phyloP scores from a whole-genome alignment of 768 basidiomycete genomes.

The Tylopilus felleus region DNA sequence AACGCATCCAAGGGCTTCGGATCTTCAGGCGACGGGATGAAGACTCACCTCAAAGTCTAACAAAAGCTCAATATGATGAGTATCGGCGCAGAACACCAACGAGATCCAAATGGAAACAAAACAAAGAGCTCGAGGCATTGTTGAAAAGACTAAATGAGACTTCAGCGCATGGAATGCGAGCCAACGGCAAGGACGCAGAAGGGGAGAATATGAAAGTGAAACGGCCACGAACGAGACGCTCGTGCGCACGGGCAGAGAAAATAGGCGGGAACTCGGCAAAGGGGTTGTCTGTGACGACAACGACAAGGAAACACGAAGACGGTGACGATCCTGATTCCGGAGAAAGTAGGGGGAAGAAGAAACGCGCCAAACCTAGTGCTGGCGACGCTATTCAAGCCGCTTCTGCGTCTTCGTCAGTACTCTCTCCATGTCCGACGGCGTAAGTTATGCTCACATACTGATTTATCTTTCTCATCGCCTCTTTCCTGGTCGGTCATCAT shows the following conservation, averaged over 20 bases:
- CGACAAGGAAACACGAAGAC: constrained; percentile 31
- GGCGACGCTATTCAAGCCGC: constrained; percentile 17
- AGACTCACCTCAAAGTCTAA: constrained; percentile 66
- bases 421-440: constrained; percentile 27
- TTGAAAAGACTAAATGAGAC: constrained; percentile 60
- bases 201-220: neutral
- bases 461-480: neutral
- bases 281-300: constrained; percentile 19
- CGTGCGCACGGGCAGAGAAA: constrained; percentile 19
- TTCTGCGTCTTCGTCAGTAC: neutral
- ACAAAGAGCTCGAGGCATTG: constrained; percentile 74
- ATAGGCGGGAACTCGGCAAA: constrained; percentile 13
- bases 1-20: constrained; percentile 75
- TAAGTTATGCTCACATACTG: constrained; percentile 11
- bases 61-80: constrained; percentile 87
- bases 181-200: constrained; percentile 10
- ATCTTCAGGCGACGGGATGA: constrained; percentile 64
- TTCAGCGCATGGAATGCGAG: constrained; percentile 17
- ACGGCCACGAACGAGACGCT: constrained; percentile 19
- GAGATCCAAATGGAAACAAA: constrained; percentile 78
- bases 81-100: constrained; percentile 70
- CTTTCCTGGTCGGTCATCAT: neutral
- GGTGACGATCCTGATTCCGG: constrained; percentile 14
- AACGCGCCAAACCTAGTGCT: constrained; percentile 17
- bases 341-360: no score